Percentiles rank a stretch among this genome's conserved stretches.
Evolutionary conservation across 306 rosid genomes (phyloP).

Genomic region (Dryas drummondii): DNA sequence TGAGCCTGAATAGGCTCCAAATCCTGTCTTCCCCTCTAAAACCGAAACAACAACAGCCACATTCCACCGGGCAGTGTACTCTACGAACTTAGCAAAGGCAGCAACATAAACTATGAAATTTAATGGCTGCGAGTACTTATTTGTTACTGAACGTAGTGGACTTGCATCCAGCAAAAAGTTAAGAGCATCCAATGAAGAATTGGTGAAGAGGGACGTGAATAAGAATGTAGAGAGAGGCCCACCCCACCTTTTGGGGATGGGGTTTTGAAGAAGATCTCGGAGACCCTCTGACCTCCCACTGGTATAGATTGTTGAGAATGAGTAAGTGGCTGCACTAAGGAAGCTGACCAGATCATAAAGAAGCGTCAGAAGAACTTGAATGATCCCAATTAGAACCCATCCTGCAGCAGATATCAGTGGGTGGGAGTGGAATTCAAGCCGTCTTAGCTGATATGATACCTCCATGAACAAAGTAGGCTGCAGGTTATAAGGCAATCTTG

Average conservation of each 20-base stretch:
- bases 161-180: background rate
- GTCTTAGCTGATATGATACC: background rate
- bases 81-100: background rate
- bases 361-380: background rate
- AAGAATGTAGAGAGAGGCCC: background rate
- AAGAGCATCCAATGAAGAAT: background rate
- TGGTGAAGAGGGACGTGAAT: background rate
- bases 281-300: background rate
- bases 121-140: background rate
- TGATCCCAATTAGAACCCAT: background rate
- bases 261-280: background rate
- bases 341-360: background rate
- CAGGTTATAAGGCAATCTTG: background rate
- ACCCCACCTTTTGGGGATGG: background rate
- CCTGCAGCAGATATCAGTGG: background rate
- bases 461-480: background rate
- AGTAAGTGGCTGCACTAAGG: background rate
- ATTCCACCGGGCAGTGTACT: constrained; percentile 16
- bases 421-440: background rate
- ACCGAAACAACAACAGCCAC: background rate
- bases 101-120: background rate
- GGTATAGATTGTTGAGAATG: background rate
- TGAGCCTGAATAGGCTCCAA: constrained; percentile 6
- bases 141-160: background rate
- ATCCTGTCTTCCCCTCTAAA: background rate